A percentile compares a stretch with the other conserved stretches of the same genome.
phyloP scores from a whole-genome alignment of 225 moss, liverwort and hornwort species.

The Bryum argenteum region DNA sequence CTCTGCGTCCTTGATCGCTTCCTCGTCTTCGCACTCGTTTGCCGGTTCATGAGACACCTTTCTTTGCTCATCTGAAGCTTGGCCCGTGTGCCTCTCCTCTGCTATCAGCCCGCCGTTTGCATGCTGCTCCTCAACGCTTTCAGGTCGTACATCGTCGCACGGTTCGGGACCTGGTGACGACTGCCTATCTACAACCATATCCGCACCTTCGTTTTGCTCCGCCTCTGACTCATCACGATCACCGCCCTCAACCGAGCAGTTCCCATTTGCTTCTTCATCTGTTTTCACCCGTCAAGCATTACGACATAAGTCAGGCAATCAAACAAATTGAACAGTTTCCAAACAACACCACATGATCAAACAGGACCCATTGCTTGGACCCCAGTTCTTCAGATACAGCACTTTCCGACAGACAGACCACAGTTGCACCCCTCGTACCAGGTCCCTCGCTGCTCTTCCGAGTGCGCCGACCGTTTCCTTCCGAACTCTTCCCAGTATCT shows the following conservation, averaged over 20 bases:
- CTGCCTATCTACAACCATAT: slow-evolving; percentile 40
- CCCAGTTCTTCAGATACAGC: background rate
- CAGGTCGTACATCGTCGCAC: slow-evolving; percentile 36
- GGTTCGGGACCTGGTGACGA: slow-evolving; percentile 37
- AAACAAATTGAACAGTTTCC: background rate
- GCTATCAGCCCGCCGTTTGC: slow-evolving; percentile 31
- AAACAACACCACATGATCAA: background rate
- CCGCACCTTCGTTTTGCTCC: slow-evolving; percentile 35
- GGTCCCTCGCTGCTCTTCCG: slow-evolving; percentile 69
- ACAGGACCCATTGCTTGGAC: background rate
- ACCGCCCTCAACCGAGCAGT: slow-evolving; percentile 41
- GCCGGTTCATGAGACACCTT: slow-evolving; percentile 30
- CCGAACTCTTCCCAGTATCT: slow-evolving; percentile 54
- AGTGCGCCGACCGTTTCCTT: slow-evolving; percentile 42
- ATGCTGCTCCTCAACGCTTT: slow-evolving; percentile 37
- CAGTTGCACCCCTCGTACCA: slow-evolving; percentile 44
- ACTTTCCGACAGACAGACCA: slow-evolving; percentile 1
- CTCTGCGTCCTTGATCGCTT: slow-evolving; percentile 39
- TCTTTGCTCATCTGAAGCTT: slow-evolving; percentile 33
- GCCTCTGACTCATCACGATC: slow-evolving; percentile 37
- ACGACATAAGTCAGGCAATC: background rate
- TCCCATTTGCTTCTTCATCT: slow-evolving; percentile 59
- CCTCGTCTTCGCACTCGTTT: slow-evolving; percentile 39
- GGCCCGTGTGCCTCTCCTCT: slow-evolving; percentile 24
- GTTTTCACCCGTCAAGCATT: background rate